phyloP scores from a whole-genome alignment of 1,284 basidiomycete genomes.

The Agaricales sp. region DNA sequence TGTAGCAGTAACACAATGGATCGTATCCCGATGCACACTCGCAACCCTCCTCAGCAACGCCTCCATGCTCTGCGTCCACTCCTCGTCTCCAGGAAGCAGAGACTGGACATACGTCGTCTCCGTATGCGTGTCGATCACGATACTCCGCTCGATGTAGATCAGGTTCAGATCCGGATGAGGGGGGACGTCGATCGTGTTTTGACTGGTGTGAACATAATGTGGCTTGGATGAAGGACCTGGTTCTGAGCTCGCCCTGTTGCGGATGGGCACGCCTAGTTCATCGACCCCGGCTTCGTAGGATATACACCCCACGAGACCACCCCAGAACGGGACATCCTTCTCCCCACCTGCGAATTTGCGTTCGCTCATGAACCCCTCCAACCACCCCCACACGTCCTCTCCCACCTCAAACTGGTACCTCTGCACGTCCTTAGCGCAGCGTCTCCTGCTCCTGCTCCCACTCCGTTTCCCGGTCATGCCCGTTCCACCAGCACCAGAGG shows the following conservation, averaged over 20 bases:
- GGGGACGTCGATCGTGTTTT: constrained; percentile 10
- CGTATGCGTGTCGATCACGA: constrained; percentile 49
- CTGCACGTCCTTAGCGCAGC: too few relatives aligned
- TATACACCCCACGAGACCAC: constrained; percentile 60
- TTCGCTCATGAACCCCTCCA: constrained; percentile 52
- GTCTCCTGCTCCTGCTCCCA: too few relatives aligned
- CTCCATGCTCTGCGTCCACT: constrained; percentile 42
- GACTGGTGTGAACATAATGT: too few relatives aligned
- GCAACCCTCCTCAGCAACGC: constrained; percentile 17
- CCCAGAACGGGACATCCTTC: constrained; percentile 63
- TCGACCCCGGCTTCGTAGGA: constrained; percentile 69
- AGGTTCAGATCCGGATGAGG: constrained; percentile 62
- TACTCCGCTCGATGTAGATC: constrained; percentile 64
- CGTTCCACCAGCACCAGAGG: constrained; percentile 12
- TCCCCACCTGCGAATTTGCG: constrained; percentile 35
- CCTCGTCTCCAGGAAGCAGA: constrained; percentile 41
- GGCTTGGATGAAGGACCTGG: not conserved
- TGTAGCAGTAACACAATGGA: constrained; percentile 11
- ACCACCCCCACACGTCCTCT: constrained; percentile 60
- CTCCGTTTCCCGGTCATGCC: not conserved
- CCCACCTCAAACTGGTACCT: constrained; percentile 26
- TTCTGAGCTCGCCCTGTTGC: not conserved
- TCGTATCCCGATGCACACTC: constrained; percentile 11
- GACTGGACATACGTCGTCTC: constrained; percentile 52
- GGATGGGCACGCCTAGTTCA: constrained; percentile 31